Conservation (phyloP, 768 basidiomycete species). For the Brasilioporus rufonigricans region DNA sequence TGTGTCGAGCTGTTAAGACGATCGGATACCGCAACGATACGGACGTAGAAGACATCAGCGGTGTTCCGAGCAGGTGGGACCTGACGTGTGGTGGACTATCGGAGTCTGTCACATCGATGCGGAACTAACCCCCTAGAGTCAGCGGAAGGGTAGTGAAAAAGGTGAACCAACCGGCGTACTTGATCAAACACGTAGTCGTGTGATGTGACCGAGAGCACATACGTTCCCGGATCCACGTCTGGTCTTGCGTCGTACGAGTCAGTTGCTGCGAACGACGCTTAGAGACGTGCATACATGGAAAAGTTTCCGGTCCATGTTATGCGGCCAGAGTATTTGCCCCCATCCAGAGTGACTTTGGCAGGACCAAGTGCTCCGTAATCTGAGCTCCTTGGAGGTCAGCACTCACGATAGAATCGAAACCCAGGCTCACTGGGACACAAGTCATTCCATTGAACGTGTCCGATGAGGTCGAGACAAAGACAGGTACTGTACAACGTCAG, state of each 20-base stretch:
- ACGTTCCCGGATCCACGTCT: slow-evolving; percentile 65
- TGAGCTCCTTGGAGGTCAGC: slow-evolving; percentile 21
- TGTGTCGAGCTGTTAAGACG: slow-evolving; percentile 50
- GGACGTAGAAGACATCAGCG: slow-evolving; percentile 55
- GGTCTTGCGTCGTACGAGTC: slow-evolving; percentile 42
- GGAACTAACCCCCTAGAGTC: slow-evolving; percentile 44
- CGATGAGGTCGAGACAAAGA: slow-evolving; percentile 54
- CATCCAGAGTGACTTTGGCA: slow-evolving; percentile 59
- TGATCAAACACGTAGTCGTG: slow-evolving; percentile 72
- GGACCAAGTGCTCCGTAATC: slow-evolving; percentile 45
- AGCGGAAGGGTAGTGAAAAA: neutral
- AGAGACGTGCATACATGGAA: slow-evolving; percentile 50
- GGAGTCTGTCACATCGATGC: slow-evolving; percentile 58
- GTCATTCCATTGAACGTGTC: slow-evolving; percentile 70
- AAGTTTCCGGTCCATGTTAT: slow-evolving; percentile 61
- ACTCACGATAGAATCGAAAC: slow-evolving; percentile 7
- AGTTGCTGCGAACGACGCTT: slow-evolving; percentile 1
- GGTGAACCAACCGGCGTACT: slow-evolving; percentile 35
- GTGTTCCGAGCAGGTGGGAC: slow-evolving; percentile 67
- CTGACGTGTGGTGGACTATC: slow-evolving; percentile 48
- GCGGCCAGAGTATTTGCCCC: slow-evolving; percentile 51
- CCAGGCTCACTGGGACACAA: slow-evolving; percentile 52
- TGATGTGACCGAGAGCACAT: slow-evolving; percentile 64
- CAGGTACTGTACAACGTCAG: slow-evolving; percentile 14
- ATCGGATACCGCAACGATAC: slow-evolving; percentile 63